Conservation (phyloP, 495 filamentous ascomycete species). For the Beverwykella pulmonaria region DNA sequence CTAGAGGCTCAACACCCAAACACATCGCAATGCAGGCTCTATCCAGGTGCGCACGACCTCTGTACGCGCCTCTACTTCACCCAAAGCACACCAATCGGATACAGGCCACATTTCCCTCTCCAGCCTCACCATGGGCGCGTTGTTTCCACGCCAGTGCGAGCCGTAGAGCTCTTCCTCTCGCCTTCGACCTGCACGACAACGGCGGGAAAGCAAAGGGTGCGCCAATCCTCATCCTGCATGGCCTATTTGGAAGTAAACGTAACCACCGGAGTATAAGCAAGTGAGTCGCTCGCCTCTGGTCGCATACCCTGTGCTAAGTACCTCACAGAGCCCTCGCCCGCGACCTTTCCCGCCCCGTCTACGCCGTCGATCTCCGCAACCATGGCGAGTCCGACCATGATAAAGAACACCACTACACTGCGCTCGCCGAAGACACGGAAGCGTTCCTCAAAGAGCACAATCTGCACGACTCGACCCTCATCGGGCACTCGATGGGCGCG, state of each 20-base stretch:
- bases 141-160: conserved; percentile 26
- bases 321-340: conserved; percentile 70
- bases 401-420: conserved; percentile 74
- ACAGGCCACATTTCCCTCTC: neutral
- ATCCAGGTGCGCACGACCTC: neutral
- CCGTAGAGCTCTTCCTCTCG: conserved; percentile 23
- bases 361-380: conserved; percentile 87
- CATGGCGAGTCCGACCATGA: conserved; percentile 89
- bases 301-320: neutral
- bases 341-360: conserved; percentile 79
- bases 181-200: conserved; percentile 34
- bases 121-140: conserved; percentile 8
- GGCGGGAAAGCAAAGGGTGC: conserved; percentile 46
- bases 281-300: conserved; percentile 51
- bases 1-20: conserved; percentile 8
- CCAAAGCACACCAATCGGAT: conserved; percentile 5
- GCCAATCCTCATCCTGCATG: conserved; percentile 89
- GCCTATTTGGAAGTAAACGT: conserved; percentile 93
- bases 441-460: conserved; percentile 76
- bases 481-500: conserved; percentile 98
- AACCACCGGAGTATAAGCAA: conserved; percentile 96
- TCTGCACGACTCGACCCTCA: conserved; percentile 70
- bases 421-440: conserved; percentile 85
- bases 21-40: conserved; percentile 13
- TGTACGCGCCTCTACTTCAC: conserved; percentile 14